Conservation (phyloP, 768 basidiomycete genomes). For the Amanita rimosa region DNA sequence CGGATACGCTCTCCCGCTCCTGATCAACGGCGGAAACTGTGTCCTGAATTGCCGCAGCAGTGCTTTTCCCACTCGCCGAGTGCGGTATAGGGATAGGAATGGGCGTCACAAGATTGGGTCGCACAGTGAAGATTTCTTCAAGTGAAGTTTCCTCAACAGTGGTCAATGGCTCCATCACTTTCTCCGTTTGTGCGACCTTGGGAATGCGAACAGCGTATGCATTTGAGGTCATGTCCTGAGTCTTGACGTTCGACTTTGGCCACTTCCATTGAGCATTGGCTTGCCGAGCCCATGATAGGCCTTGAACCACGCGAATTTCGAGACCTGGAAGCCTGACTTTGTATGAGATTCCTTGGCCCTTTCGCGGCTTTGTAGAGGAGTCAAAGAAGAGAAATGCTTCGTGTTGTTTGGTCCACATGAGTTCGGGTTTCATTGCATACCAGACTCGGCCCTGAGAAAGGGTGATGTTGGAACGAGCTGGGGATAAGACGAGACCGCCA, state of each 20-base stretch:
- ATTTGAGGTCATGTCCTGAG: conserved; percentile 30
- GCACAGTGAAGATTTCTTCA: conserved; percentile 51
- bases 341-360: conserved; percentile 39
- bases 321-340: conserved; percentile 56
- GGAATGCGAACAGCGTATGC: conserved; percentile 47
- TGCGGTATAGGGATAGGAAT: conserved; percentile 20
- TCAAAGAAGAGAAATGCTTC: conserved; percentile 68
- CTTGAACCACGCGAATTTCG: conserved; percentile 30
- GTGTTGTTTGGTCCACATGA: conserved; percentile 75
- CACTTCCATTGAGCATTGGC: neutral
- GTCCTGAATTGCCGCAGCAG: conserved; percentile 1
- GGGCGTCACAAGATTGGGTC: conserved; percentile 33
- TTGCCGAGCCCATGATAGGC: conserved; percentile 7
- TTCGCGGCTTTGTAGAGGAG: conserved; percentile 42
- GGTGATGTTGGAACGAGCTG: conserved; percentile 19
- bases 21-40: neutral
- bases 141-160: conserved; percentile 26
- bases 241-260: conserved; percentile 6
- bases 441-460: conserved; percentile 39
- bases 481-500: conserved; percentile 26
- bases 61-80: conserved; percentile 9
- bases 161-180: conserved; percentile 15
- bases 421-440: conserved; percentile 70
- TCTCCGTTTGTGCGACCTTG: conserved; percentile 24
- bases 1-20: conserved; percentile 9